These are phyloP conservation scores for Irpex sp. DNA, from an alignment of 1,284 basidiomycete species.

Conservation along the genomic window DNA sequence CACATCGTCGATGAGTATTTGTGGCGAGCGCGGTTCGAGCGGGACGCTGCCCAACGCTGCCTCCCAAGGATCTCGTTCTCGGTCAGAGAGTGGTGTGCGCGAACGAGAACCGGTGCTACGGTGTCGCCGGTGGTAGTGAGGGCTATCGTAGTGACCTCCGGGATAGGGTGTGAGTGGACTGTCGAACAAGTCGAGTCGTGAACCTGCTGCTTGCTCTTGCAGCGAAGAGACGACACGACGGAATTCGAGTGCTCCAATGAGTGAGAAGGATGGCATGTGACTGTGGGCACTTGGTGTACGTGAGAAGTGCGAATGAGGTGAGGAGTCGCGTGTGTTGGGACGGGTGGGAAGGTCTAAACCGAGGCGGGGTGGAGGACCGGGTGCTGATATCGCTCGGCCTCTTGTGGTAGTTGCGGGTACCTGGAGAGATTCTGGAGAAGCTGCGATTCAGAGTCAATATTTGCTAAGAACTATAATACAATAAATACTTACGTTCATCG, in stretches of 20 bases:
- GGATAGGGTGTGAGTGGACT: constrained; percentile 65
- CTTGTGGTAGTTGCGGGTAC: constrained; percentile 17
- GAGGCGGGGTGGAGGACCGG: constrained; percentile 33
- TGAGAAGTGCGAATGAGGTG: constrained; percentile 25
- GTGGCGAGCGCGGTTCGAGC: constrained; percentile 40
- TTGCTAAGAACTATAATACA: too few species aligned
- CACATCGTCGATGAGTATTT: constrained; percentile 25
- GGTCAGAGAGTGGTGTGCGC: constrained; percentile 18
- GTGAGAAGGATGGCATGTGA: constrained; percentile 78
- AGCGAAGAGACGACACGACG: constrained; percentile 83
- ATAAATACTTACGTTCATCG: constrained; percentile 49
- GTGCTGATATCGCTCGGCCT: constrained; percentile 31
- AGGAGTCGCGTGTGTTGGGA: constrained; percentile 33
- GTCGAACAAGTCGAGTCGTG: constrained; percentile 59
- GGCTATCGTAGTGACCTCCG: constrained; percentile 58
- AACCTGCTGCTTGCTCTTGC: constrained; percentile 53
- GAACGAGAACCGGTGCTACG: constrained; percentile 20
- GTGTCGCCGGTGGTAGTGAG: neutral
- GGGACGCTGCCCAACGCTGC: constrained; percentile 38
- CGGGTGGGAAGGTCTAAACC: constrained; percentile 33
- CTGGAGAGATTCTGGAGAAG: neutral
- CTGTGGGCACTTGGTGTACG: constrained; percentile 25
- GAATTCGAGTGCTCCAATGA: constrained; percentile 92
- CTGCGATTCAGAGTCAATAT: neutral
- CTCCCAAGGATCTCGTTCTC: constrained; percentile 42